Percentiles rank a stretch among this genome's conserved stretches.
Evolutionary conservation across 768 basidiomycete genomes (phyloP).

Genomic region (Calocera viscosa): DNA sequence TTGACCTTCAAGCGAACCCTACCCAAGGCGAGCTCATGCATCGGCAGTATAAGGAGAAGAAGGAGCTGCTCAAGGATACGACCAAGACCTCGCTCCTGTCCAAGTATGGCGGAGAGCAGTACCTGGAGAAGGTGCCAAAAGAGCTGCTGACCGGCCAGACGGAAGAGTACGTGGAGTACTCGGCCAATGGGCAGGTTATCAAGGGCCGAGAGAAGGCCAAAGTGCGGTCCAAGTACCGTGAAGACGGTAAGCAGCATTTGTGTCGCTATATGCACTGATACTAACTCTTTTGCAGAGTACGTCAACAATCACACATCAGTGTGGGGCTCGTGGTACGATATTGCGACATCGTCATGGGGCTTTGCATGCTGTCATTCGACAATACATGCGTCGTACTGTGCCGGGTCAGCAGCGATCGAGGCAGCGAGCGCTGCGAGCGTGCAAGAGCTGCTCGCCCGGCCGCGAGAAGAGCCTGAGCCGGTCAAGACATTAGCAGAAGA

Average conservation of each 20-base stretch:
- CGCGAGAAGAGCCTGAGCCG: slow-evolving; percentile 10
- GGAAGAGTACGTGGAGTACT: slow-evolving; percentile 96
- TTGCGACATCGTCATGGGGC: slow-evolving; percentile 65
- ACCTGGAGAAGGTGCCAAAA: slow-evolving; percentile 76
- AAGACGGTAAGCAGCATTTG: slow-evolving; percentile 60
- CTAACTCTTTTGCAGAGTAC: slow-evolving; percentile 42
- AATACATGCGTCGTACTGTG: slow-evolving; percentile 80
- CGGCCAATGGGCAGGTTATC: slow-evolving; percentile 76
- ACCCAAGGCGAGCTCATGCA: slow-evolving; percentile 90
- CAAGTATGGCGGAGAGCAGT: slow-evolving; percentile 89
- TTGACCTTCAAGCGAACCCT: slow-evolving; percentile 91
- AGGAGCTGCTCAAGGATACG: slow-evolving; percentile 77
- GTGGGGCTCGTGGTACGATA: slow-evolving; percentile 96
- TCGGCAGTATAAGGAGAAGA: slow-evolving; percentile 81
- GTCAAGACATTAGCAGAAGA: slow-evolving; percentile 15
- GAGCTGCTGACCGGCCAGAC: slow-evolving; percentile 93
- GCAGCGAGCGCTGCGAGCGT: slow-evolving; percentile 67
- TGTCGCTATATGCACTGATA: slow-evolving; percentile 6
- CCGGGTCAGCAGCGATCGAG: slow-evolving; percentile 71
- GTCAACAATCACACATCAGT: slow-evolving; percentile 87
- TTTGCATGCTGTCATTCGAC: slow-evolving; percentile 88
- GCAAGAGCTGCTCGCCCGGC: slow-evolving; percentile 43
- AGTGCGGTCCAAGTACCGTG: slow-evolving; percentile 82
- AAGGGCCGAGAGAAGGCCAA: slow-evolving; percentile 86
- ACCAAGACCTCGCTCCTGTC: slow-evolving; percentile 80